Conservation (phyloP, 495 filamentous ascomycete genomes). For the Geopyxis carbonaria region DNA sequence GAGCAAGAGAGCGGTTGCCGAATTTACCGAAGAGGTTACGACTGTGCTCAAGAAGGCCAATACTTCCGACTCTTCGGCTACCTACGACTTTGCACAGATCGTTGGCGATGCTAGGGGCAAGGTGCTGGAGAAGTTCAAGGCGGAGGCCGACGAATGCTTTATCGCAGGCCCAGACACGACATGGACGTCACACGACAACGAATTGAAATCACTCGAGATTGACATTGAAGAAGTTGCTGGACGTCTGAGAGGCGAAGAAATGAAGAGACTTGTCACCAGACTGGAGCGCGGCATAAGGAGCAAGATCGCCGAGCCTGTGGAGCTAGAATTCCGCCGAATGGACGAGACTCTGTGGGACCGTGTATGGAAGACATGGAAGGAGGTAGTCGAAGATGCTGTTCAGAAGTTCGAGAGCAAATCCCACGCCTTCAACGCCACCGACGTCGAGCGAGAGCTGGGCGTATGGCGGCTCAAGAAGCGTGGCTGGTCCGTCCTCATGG, state of each 20-base stretch:
- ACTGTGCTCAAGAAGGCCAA: slow-evolving; percentile 24
- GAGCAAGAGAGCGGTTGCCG: slow-evolving; percentile 73
- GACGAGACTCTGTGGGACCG: slow-evolving; percentile 64
- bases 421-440: slow-evolving; percentile 76
- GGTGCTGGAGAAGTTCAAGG: slow-evolving; percentile 56
- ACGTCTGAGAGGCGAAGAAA: slow-evolving; percentile 75
- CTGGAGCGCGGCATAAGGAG: slow-evolving; percentile 86
- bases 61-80: slow-evolving; percentile 70
- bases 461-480: slow-evolving; percentile 83
- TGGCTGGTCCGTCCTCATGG: slow-evolving; percentile 76
- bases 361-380: slow-evolving; percentile 72
- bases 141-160: slow-evolving; percentile 51
- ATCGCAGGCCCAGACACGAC: slow-evolving; percentile 44
- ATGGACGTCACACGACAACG: slow-evolving; percentile 36
- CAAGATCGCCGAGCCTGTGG: slow-evolving; percentile 69
- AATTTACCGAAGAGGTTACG: slow-evolving; percentile 74
- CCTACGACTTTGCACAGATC: slow-evolving; percentile 92
- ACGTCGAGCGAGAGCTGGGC: slow-evolving; percentile 83
- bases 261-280: slow-evolving; percentile 75
- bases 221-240: slow-evolving; percentile 75
- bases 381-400: slow-evolving; percentile 75
- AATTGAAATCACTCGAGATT: slow-evolving; percentile 47
- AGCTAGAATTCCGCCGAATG: slow-evolving; percentile 85
- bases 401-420: slow-evolving; percentile 70
- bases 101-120: slow-evolving; percentile 65